A percentile compares a stretch with the other conserved stretches of the same genome.
Evolutionary conservation across 768 basidiomycete species (phyloP).

Genomic region (Leccinum variicolor): DNA sequence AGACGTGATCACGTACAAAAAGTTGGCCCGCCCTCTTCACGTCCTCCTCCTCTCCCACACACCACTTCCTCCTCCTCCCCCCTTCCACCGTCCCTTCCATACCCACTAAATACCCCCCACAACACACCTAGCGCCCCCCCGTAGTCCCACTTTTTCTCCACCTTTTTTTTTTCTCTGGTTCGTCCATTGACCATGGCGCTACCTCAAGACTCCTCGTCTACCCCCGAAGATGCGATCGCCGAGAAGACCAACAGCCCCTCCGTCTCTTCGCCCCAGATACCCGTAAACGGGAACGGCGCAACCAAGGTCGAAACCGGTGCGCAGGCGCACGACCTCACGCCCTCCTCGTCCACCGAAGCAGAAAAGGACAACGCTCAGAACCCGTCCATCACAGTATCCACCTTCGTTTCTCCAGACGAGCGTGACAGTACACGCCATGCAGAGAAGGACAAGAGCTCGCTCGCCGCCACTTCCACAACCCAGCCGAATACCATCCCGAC

Average conservation of each 20-base stretch:
- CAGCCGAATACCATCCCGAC: slow-evolving; percentile 35
- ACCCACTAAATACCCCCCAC: slow-evolving; percentile 29
- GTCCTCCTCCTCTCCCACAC: slow-evolving; percentile 19
- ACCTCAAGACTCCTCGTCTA: slow-evolving; percentile 15
- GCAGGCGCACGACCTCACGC: slow-evolving; percentile 28
- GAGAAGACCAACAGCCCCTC: slow-evolving; percentile 22
- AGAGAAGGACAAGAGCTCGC: slow-evolving; percentile 44
- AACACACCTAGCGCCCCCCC: neutral
- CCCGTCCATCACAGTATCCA: slow-evolving; percentile 33
- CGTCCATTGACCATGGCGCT: slow-evolving; percentile 23
- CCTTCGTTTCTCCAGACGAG: slow-evolving; percentile 32
- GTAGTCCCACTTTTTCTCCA: neutral
- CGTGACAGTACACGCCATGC: slow-evolving; percentile 29
- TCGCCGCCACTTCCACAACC: slow-evolving; percentile 42
- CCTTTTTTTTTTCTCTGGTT: neutral
- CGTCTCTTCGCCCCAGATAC: slow-evolving; percentile 14
- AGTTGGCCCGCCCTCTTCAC: slow-evolving; percentile 16
- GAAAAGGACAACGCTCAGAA: slow-evolving; percentile 37
- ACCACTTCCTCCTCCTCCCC: slow-evolving; percentile 8
- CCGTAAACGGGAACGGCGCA: slow-evolving; percentile 27
- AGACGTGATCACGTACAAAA: slow-evolving; percentile 31
- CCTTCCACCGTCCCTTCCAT: slow-evolving; percentile 12
- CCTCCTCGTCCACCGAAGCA: slow-evolving; percentile 32
- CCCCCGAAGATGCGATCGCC: slow-evolving; percentile 11
- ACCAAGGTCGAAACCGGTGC: slow-evolving; percentile 18